A percentile compares a stretch with the other conserved stretches of the same genome.
Conservation (phyloP, 2,329 filamentous ascomycete genomes). For the Pestalotiopsis sp. region DNA sequence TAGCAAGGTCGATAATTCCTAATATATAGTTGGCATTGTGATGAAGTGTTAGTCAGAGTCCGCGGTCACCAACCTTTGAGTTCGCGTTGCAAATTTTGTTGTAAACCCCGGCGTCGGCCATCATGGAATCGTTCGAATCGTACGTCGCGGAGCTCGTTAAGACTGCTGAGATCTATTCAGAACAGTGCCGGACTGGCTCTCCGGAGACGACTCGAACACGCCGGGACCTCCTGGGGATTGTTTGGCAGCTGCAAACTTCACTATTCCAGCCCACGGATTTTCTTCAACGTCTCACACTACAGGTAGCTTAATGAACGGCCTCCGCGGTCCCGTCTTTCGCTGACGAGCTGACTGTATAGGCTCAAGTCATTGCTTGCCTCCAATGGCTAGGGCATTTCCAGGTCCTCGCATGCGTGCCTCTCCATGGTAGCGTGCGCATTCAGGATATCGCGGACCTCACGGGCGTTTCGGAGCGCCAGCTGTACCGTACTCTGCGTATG, state of each 20-base stretch:
- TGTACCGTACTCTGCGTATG: slow-evolving; percentile 38
- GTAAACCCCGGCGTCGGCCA: neutral
- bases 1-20: too few species aligned
- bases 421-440: slow-evolving; percentile 34
- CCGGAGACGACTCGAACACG: neutral
- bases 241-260: neutral
- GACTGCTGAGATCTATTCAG: neutral
- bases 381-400: slow-evolving; percentile 48
- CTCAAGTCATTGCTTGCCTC: slow-evolving; percentile 33
- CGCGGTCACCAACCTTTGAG: neutral
- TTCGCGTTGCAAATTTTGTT: neutral
- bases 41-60: neutral
- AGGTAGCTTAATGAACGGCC: neutral
- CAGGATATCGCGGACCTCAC: slow-evolving; percentile 45
- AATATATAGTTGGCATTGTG: neutral
- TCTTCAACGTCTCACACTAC: neutral
- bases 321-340: neutral
- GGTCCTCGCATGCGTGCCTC: slow-evolving; percentile 46
- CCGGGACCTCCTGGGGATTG: neutral
- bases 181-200: neutral
- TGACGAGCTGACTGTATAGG: slow-evolving; percentile 9
- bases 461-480: slow-evolving; percentile 39
- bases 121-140: neutral
- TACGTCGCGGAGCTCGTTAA: neutral
- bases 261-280: neutral